Base-by-base conservation (phyloP, 176 grass and related monocot species). In the Eleusine coracana region DNA sequence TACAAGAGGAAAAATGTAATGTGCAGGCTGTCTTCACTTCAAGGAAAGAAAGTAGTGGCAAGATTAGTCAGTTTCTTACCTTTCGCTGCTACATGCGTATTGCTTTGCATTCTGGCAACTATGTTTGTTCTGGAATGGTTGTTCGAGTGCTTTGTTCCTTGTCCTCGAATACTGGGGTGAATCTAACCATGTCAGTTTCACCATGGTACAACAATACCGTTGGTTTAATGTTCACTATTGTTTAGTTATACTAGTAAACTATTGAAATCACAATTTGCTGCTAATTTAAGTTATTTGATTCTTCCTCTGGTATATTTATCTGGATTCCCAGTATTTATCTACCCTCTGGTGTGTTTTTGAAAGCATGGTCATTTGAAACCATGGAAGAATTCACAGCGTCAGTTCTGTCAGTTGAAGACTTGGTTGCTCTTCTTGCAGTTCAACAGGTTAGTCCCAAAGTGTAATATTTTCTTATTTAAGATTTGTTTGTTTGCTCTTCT, bases 1-100 rank as follows among this genome's bases (percentile, higher is more conserved):
- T n/a, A n/a, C n/a, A n/a, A n/a, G n/a, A n/a, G n/a, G n/a, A n/a
- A n/a, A n/a, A n/a, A n/a, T n/a, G n/a, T n/a, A n/a, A n/a, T n/a
- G n/a, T n/a, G n/a, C n/a, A n/a, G n/a, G n/a, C n/a, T n/a, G n/a
- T n/a, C n/a, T n/a, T n/a, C n/a, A n/a, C n/a, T n/a, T n/a, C n/a
- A 82, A 55, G 91, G 70, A 75, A 99, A 94, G 83, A 99, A 99
- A 90, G 91, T 92, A 39, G 93, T 99, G 38, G 68, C 81, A 73
- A 92, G 93, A 94, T 88, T 99, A 78, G 96, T 99, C 90, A 90
- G 93, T 86, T 78, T 27, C 42, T 48, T 44, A 7, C 54, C 83
- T 86, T 87, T 73, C 65, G 54, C 65, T 27, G 18, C 73, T 20
- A 61, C 13, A 58, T 70, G 31, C 56, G 45, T 81, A 89, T n/a